Evolutionary conservation across 805 yeast genomes (phyloP).

Genomic region (Starmerella powellii): DNA sequence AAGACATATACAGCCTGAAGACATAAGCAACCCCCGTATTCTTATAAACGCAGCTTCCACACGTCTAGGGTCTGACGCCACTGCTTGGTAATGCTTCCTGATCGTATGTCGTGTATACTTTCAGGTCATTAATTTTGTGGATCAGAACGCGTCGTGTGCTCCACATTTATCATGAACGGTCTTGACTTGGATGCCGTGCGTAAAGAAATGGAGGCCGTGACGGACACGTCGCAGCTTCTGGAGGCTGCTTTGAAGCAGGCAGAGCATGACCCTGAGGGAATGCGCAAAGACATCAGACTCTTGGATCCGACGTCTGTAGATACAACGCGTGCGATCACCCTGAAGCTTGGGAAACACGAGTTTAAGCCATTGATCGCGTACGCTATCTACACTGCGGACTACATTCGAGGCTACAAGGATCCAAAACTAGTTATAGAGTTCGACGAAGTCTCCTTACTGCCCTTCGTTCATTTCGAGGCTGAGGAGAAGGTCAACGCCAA

Average conservation of each 20-base stretch:
- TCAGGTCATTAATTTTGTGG: too few species aligned
- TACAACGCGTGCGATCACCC: constrained; percentile 20
- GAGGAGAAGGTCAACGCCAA: constrained; percentile 36
- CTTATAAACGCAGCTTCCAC: too few species aligned
- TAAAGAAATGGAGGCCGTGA: constrained; percentile 4
- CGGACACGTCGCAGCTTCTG: constrained; percentile 11
- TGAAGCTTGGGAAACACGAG: constrained; percentile 15
- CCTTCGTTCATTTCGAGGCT: constrained; percentile 54
- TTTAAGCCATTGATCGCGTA: constrained; percentile 78
- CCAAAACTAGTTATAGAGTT: constrained; percentile 51
- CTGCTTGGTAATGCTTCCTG: too few species aligned
- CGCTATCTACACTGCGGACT: constrained; percentile 82
- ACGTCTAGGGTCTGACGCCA: too few species aligned
- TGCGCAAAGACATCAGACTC: constrained; percentile 14
- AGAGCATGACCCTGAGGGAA: constrained; percentile 15
- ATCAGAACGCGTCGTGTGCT: too few species aligned
- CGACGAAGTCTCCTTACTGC: constrained; percentile 61
- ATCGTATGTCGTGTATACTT: too few species aligned
- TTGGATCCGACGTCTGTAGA: constrained; percentile 19
- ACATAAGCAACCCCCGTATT: too few species aligned
- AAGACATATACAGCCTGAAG: too few species aligned
- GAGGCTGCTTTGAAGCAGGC: constrained; percentile 17
- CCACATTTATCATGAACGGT: not conserved
- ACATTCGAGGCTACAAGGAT: constrained; percentile 70
- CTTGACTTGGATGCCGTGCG: constrained; percentile 2